Conservation (phyloP, 306 rosid genomes). For the Citrullus colocynthis region DNA sequence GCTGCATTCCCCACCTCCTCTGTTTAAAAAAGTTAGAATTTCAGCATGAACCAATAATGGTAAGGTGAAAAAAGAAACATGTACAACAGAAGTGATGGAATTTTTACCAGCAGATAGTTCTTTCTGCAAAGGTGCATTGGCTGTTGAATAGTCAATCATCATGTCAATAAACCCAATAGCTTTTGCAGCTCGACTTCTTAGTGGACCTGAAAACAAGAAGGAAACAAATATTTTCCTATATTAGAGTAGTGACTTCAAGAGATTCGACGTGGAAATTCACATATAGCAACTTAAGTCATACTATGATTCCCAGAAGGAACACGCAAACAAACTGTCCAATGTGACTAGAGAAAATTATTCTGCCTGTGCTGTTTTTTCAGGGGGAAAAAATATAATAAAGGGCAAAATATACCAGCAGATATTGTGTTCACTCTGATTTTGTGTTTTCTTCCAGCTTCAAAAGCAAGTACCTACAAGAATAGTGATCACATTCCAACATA, state of each 20-base stretch:
- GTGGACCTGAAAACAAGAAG: slow-evolving; percentile 46
- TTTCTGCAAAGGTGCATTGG: slow-evolving; percentile 80
- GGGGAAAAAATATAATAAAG: neutral
- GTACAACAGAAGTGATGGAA: neutral
- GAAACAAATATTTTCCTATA: neutral
- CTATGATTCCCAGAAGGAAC: neutral
- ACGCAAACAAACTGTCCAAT: neutral
- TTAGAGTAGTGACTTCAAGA: neutral
- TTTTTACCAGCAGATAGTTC: slow-evolving; percentile 66
- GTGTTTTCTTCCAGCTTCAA: slow-evolving; percentile 90
- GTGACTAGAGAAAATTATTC: neutral
- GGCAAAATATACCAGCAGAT: slow-evolving; percentile 54
- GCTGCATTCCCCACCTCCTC: slow-evolving; percentile 89
- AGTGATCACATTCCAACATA: neutral
- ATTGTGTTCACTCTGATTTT: slow-evolving; percentile 76
- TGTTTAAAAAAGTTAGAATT: slow-evolving; percentile 19
- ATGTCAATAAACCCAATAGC: slow-evolving; percentile 91
- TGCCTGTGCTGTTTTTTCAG: neutral
- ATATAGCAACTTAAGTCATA: neutral
- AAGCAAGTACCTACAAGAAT: slow-evolving; percentile 71
- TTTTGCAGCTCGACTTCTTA: slow-evolving; percentile 94
- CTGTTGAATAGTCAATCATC: slow-evolving; percentile 82
- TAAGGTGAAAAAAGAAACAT: neutral
- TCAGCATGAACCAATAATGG: neutral
- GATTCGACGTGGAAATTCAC: neutral